Evolutionary conservation across 768 basidiomycete species (phyloP), one percentile per base, ranked within the genome.

Genomic region (Sporobolomyces roseus): DNA sequence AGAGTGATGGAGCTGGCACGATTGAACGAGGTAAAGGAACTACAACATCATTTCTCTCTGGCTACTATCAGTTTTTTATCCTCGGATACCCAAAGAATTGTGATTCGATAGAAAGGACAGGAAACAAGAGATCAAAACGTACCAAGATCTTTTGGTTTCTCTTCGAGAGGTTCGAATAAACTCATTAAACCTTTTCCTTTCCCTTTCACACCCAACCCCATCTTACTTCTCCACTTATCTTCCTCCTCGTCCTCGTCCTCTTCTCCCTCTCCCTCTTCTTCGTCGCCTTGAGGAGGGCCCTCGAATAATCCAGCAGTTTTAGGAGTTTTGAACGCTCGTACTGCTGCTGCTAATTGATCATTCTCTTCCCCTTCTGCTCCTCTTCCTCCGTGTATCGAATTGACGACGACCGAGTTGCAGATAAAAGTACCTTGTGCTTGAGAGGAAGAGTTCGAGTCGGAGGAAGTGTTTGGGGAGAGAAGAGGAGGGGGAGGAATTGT

Each of bases 291-390:
- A 12, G 32, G 43, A 21, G 30, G 38, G 10, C n/a, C 63, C 1
- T 32, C 64, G 32, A 64, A 53, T 2, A 72, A 30, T 25, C 71
- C 71, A 5, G 43, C 66, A 4, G 35, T 53, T 9, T 45, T 38
- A 27, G 56, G 25, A 27, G 71, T 66, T 25, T 32, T 33, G 25
- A 72, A 41, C n/a, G 71, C 71, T 35, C 55, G 43, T 19, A 66
- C 59, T 2, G 71, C 71, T 12, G 71, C 71, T 23, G 36, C 49
- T 5, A 72, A 55, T 63, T 72, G 71, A 10, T 54, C 51, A 25
- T 52, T 50, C 30, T 33, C 55, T 8, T 13, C 49, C 2, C 41
- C 50, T 16, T 23, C 27, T 23, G 32, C 36, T 3, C 48, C n/a
- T 16, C 48, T 53, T 16, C 19, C 54, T 13, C 53, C 36, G 36